phyloP scores from a whole-genome alignment of 768 basidiomycete species.

The Lactarius hatsudake region DNA sequence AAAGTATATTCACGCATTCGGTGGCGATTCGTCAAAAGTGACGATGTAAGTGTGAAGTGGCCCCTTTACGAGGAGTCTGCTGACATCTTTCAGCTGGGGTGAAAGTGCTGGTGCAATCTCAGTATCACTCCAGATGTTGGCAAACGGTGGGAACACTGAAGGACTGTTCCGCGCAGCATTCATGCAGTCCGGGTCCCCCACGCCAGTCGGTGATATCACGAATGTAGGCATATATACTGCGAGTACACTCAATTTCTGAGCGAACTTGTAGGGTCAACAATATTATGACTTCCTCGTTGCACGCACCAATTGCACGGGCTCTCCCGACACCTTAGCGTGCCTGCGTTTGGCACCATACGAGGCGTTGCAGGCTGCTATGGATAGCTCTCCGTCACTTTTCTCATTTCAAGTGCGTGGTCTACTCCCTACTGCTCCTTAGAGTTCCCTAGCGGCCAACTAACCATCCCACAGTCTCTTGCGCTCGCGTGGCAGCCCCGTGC shows the following conservation, averaged over 20 bases:
- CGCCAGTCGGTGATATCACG: conserved; percentile 34
- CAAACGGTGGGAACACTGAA: conserved; percentile 38
- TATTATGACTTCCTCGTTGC: conserved; percentile 43
- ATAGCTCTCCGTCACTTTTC: conserved; percentile 33
- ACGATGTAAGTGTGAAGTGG: conserved; percentile 43
- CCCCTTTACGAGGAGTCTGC: conserved; percentile 1
- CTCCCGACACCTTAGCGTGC: conserved; percentile 42
- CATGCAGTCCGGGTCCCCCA: conserved; percentile 44
- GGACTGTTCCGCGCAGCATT: conserved; percentile 42
- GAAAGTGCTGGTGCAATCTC: conserved; percentile 54
- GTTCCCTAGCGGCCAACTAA: background rate
- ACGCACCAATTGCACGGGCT: conserved; percentile 37
- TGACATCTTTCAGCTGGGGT: conserved; percentile 42
- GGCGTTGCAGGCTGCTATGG: conserved; percentile 34
- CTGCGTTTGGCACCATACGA: conserved; percentile 39
- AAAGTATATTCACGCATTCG: conserved; percentile 59
- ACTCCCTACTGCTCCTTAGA: background rate
- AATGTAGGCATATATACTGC: conserved; percentile 35
- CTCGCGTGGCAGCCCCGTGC: conserved; percentile 40
- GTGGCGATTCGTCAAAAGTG: conserved; percentile 60
- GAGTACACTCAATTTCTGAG: background rate
- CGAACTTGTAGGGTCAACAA: conserved; percentile 30
- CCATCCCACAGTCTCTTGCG: conserved; percentile 27
- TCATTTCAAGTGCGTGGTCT: conserved; percentile 32
- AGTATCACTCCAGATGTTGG: conserved; percentile 42